Evolutionary conservation across 1,139 yeast species (phyloP), one percentile per base, ranked within the genome.

Genomic region (Yamadazyma songkhlaensis): DNA sequence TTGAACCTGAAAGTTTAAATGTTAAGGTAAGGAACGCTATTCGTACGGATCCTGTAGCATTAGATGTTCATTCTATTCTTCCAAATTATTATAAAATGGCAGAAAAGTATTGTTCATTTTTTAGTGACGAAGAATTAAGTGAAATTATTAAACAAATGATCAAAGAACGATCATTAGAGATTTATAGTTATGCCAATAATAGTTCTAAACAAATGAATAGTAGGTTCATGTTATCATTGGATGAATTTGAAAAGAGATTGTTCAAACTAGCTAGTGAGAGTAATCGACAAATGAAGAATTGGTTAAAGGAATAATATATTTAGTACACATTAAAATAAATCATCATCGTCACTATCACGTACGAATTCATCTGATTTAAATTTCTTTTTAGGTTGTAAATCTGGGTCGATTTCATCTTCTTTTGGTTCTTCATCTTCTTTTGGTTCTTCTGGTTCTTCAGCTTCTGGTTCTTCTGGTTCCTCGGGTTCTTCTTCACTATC

Each of bases 11-110:
- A 2, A 77, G 80, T 38, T 71, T 87, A 40, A 70, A 77, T 21
- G 53, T 65, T 9, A 78, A 77, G 47, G 89, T 88, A 20, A 56
- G 84, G 28, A 89, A 87, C 52, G 95, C 96, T 28, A 79, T 90
- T 34, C 86, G 85, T 54, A 75, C 96, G 0, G 86, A 81, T 46
- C 77, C 96, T 1, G 60, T 64, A 1, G 64, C 76, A 20, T 70
- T 89, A 11, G 95, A 89, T 53, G 54, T 90, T 31, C 84, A 85
- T 45, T 64, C 81, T 2, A 77, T 85, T 31, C 69, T 78, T 36
- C 73, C 85, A 4, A 77, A 84, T 53, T 90, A 77, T 58, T 86
- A 84, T 52, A 64, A 73, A 24, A 60, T 89, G 32, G 83, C 82
- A 9, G 79, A 81, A 41, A 79, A 81, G 51, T 89, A 96, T 96